Percentiles rank a stretch among this genome's conserved stretches.
Conservation (phyloP, 495 filamentous ascomycete species). For the Massariosphaeria phaeospora region DNA sequence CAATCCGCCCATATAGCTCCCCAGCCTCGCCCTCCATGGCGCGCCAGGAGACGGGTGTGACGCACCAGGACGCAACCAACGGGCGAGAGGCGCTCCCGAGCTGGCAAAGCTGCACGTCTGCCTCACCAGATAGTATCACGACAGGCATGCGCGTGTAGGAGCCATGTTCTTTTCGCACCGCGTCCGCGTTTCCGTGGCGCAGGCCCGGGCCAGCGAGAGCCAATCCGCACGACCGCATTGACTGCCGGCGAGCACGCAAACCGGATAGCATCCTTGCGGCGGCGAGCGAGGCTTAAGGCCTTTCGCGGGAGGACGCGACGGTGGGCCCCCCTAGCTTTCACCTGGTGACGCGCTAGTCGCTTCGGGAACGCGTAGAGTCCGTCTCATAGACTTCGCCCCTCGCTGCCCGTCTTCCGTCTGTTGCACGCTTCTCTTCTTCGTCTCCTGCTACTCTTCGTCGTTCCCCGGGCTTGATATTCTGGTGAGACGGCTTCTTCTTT, state of each 20-base stretch:
- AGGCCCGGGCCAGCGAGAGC: conserved; percentile 5
- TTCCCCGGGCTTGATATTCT: conserved; percentile 1
- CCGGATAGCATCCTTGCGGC: conserved; percentile 3
- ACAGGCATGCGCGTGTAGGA: conserved; percentile 14
- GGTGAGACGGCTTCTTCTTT: too few species aligned
- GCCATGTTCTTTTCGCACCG: conserved; percentile 20
- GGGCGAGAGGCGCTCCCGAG: conserved; percentile 3
- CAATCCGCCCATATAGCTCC: too few species aligned
- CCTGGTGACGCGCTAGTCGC: conserved; percentile 18
- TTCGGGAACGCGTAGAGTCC: conserved; percentile 9
- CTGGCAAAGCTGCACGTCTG: neutral
- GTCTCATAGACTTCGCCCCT: conserved; percentile 25
- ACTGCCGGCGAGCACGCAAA: conserved; percentile 11
- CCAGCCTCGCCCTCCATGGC: too few species aligned
- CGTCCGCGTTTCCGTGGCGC: conserved; percentile 28
- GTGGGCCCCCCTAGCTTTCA: neutral
- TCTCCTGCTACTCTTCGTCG: neutral
- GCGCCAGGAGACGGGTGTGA: conserved; percentile 6
- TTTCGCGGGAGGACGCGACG: conserved; percentile 2
- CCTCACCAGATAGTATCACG: too few species aligned
- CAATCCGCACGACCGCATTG: conserved; percentile 26
- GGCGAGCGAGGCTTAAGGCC: neutral
- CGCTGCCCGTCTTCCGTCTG: conserved; percentile 2
- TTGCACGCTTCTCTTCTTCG: conserved; percentile 5
- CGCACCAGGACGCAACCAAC: neutral